Evolutionary conservation across 768 basidiomycete genomes (phyloP).

Genomic region (Clavaria fumosa): DNA sequence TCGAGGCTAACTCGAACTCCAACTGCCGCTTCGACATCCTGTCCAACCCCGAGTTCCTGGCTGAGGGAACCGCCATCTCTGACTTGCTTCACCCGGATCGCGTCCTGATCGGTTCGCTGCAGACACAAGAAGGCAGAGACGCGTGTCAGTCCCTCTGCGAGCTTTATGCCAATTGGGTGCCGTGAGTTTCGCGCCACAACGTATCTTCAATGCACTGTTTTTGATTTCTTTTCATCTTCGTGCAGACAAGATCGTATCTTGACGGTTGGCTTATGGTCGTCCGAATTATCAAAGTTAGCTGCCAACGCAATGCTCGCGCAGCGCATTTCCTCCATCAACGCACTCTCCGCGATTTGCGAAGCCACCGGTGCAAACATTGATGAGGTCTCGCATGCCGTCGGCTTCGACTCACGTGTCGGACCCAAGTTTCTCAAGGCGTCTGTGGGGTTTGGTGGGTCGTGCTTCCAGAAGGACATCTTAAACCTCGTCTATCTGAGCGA

Average conservation of each 20-base stretch:
- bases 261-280: constrained; percentile 95
- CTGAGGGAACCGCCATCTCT: constrained; percentile 89
- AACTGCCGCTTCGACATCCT: constrained; percentile 92
- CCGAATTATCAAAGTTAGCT: constrained; percentile 94
- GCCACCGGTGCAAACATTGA: constrained; percentile 98
- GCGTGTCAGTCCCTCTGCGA: constrained; percentile 63
- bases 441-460: constrained; percentile 95
- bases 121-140: constrained; percentile 68
- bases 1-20: constrained; percentile 93
- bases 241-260: constrained; percentile 60
- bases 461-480: constrained; percentile 99
- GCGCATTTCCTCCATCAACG: constrained; percentile 96
- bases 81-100: constrained; percentile 88
- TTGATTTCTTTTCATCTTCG: background rate
- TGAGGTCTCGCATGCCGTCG: constrained; percentile 90
- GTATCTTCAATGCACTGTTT: background rate
- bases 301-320: constrained; percentile 99
- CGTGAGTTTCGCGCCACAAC: constrained; percentile 41
- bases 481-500: constrained; percentile 97
- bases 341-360: constrained; percentile 96
- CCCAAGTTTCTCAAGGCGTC: constrained; percentile 91
- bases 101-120: constrained; percentile 92
- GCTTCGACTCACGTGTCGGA: constrained; percentile 84
- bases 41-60: constrained; percentile 98
- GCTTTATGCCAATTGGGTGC: constrained; percentile 96